Evolutionary conservation across 192 early-diverging fungal species (phyloP), one percentile per base, ranked within the genome.

Genomic region (Geosiphon pyriformis): DNA sequence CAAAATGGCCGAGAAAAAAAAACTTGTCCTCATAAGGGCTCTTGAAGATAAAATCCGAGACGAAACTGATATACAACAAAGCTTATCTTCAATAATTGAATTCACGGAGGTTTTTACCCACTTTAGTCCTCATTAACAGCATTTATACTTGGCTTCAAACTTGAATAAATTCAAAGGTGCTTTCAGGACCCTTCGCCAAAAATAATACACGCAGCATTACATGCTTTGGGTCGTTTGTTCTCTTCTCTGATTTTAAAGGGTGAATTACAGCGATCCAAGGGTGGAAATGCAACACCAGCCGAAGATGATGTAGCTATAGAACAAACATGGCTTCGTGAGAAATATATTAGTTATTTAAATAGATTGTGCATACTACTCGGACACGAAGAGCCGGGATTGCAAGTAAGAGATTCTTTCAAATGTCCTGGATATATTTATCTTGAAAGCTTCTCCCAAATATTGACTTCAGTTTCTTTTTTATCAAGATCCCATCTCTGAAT

Each of bases 201-300:
- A 53, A 72, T 87, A 0, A 79, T 82, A 22, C 83, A 92, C 73
- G 80, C 85, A 0, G 85, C 88, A 2, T 83, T 91, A 32, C 82
- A 88, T 70, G 81, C 91, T 0, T 75, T 94, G 31, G 82, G 86
- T 22, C 80, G 90, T 37, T 83, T 93, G 4, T 94, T 88, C 63
- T 68, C 82, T 0, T 64, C 73, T 35, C 68, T 82, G 37, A 68
- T 80, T 10, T 70, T 69, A n/a, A 72, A 72, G 17, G 78, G 79
- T 27, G 80, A 84, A 8, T 61, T 81, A 4, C 71, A 76, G 61
- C 70, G 60, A 32, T 70, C 74, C 17, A 82, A 82, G 10, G 70
- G 71, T 20, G 37, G 7, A 42, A 10, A 6, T 42, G 52, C 58
- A 49, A 53, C 71, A 3, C 25, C 60, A 15, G 63, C 68, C 26